phyloP scores from a whole-genome alignment of 2,329 filamentous ascomycete genomes.

The Apiospora rasikravindrae region DNA sequence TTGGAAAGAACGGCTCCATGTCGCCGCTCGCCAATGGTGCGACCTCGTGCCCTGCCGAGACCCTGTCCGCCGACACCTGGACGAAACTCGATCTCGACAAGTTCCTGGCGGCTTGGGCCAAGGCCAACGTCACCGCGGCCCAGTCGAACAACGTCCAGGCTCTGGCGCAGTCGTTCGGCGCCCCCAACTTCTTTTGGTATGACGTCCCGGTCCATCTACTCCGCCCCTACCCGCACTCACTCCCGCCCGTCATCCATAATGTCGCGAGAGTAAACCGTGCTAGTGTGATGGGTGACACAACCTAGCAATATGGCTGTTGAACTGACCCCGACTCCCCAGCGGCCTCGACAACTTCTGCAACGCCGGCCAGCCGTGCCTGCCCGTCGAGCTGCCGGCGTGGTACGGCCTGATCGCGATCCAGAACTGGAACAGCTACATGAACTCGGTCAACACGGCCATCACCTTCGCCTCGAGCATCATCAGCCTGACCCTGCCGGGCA shows the following conservation, averaged over 20 bases:
- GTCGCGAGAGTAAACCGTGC: too few species aligned
- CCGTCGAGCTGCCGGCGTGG: conserved; percentile 12
- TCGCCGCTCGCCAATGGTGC: background rate
- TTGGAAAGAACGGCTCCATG: background rate
- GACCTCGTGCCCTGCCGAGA: background rate
- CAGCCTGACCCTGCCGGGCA: background rate
- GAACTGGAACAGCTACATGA: conserved; percentile 22
- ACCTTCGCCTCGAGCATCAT: conserved; percentile 16
- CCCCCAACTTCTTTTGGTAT: conserved; percentile 21
- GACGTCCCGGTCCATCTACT: background rate
- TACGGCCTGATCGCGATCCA: conserved; percentile 20
- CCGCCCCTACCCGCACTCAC: background rate
- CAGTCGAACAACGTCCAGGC: conserved; percentile 17
- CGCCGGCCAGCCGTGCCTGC: conserved; percentile 17
- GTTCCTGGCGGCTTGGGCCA: conserved; percentile 11
- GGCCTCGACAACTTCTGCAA: conserved; percentile 22
- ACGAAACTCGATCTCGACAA: conserved; percentile 15
- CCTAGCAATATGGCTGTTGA: background rate
- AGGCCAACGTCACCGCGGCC: conserved; percentile 10
- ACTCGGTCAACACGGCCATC: conserved; percentile 19
- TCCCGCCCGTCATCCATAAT: background rate
- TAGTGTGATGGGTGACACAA: background rate
- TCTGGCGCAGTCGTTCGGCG: conserved; percentile 14
- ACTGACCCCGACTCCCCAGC: background rate
- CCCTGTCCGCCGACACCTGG: conserved; percentile 11